Evolutionary conservation across 306 rosid genomes (phyloP).

Genomic region (Alnus glutinosa): DNA sequence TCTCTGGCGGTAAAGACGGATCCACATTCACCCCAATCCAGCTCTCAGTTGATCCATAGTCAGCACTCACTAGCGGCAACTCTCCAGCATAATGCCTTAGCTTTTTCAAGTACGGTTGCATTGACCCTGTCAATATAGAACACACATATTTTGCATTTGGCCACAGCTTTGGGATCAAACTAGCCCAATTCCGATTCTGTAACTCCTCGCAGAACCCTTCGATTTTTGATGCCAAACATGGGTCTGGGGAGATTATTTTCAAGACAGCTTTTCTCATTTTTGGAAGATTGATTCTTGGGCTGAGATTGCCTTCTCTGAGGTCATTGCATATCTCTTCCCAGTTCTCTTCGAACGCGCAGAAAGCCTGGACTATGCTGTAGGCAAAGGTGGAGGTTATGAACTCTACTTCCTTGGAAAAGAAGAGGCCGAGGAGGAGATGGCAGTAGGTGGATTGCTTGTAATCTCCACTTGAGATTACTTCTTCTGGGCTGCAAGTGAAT

Average conservation of each 20-base stretch:
- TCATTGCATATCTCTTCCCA: slow-evolving; percentile 73
- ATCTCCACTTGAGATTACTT: slow-evolving; percentile 80
- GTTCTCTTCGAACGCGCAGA: slow-evolving; percentile 53
- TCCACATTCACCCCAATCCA: slow-evolving; percentile 96
- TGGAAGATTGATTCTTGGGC: slow-evolving; percentile 43
- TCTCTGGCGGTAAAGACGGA: slow-evolving; percentile 70
- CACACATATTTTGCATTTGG: slow-evolving; percentile 81
- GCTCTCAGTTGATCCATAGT: slow-evolving; percentile 95
- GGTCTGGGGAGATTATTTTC: slow-evolving; percentile 52
- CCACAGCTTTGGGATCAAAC: slow-evolving; percentile 78
- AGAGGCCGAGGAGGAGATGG: slow-evolving; percentile 88
- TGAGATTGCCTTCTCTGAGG: slow-evolving; percentile 49
- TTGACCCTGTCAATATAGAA: slow-evolving; percentile 92
- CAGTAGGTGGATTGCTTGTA: slow-evolving; percentile 80
- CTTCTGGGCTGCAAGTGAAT: slow-evolving; percentile 83
- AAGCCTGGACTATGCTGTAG: slow-evolving; percentile 77
- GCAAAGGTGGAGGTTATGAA: slow-evolving; percentile 79
- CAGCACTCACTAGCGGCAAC: slow-evolving; percentile 83
- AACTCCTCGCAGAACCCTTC: slow-evolving; percentile 51
- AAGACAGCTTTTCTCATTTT: slow-evolving; percentile 55
- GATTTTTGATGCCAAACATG: slow-evolving; percentile 49
- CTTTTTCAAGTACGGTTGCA: slow-evolving; percentile 79
- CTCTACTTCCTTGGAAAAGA: slow-evolving; percentile 64
- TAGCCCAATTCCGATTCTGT: slow-evolving; percentile 55
- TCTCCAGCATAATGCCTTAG: slow-evolving; percentile 71